Conservation (phyloP, 495 filamentous ascomycete species). For the Pseudoneurospora amorphoporcata region DNA sequence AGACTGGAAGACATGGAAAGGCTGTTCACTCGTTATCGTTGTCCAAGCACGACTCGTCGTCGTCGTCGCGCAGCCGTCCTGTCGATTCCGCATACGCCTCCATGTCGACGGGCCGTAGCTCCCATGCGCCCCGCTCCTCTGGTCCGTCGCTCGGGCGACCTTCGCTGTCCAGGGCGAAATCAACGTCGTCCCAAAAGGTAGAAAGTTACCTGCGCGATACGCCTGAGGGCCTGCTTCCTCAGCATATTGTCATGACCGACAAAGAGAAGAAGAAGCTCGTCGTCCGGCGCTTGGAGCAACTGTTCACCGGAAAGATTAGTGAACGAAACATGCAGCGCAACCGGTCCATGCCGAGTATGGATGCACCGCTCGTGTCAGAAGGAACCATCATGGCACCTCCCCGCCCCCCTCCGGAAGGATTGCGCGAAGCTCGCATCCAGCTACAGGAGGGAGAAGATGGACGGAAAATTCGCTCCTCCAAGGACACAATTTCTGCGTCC, state of each 20-base stretch:
- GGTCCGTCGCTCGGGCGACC: slow-evolving; percentile 17
- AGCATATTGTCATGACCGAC: slow-evolving; percentile 46
- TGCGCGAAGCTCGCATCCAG: slow-evolving; percentile 31
- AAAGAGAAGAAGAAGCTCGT: slow-evolving; percentile 61
- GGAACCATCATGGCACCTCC: slow-evolving; percentile 3
- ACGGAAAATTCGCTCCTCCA: slow-evolving; percentile 5
- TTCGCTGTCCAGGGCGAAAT: slow-evolving; percentile 14
- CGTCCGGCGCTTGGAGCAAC: slow-evolving; percentile 59
- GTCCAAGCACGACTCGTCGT: slow-evolving; percentile 38
- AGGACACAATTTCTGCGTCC: slow-evolving; percentile 28
- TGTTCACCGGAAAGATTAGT: slow-evolving; percentile 62
- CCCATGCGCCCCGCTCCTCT: slow-evolving; percentile 24
- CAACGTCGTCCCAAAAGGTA: slow-evolving; percentile 38
- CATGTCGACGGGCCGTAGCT: slow-evolving; percentile 44
- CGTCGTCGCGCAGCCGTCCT: slow-evolving; percentile 43
- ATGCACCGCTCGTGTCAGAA: background rate
- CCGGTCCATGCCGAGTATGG: slow-evolving; percentile 14
- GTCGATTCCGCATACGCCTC: slow-evolving; percentile 69
- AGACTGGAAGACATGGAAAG: slow-evolving; percentile 22
- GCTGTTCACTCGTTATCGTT: slow-evolving; percentile 20
- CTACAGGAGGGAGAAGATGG: slow-evolving; percentile 23
- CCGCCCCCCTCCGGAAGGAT: slow-evolving; percentile 11
- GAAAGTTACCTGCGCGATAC: slow-evolving; percentile 52
- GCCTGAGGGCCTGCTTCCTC: slow-evolving; percentile 47
- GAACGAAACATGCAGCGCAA: slow-evolving; percentile 13